Evolutionary conservation across 108 stramenopile genomes (phyloP), one percentile per base, ranked within the genome.

Genomic region (Fragilaria radians): DNA sequence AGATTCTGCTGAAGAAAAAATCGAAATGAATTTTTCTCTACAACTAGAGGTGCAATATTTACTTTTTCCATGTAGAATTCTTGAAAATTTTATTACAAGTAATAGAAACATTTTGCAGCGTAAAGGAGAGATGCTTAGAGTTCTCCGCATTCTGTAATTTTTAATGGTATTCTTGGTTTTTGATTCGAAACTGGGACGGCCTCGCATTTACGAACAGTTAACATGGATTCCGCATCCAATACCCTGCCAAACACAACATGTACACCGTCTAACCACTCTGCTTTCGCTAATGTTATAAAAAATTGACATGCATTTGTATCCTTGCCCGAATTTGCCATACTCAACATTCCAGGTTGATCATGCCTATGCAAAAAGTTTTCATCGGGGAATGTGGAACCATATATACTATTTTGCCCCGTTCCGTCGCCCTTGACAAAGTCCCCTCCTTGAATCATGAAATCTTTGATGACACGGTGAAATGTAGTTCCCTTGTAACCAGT

Each of bases 271-370:
- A 93, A 57, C 92, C 92, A 93, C 22, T 94, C 93, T 18, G 88
- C 81, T 46, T 87, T 86, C 9, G 86, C 93, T 54, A 86, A 94
- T 4, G 96, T 99, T 28, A 99, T 91, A 67, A 96, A 99, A 58
- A 99, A 99, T 66, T 96, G 98, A 60, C 96, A 97, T 29, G 96
- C 98, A 68, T 96, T 98, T 2, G 80, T 74, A 68, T 96, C 86
- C 0, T 93, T 89, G 0, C 97, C 97, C 14, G 78, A 81, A 66
- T 97, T 97, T 18, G 97, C 97, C 89, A 89, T 93, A 47, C 83
- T 84, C 52, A 97, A 64, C 47, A 97, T 73, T 11, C 98, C 98
- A 0, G 96, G 81, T 56, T 74, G 70, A 68, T 83, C 67, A 60
- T 99, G 98, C 32, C 85, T 87, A 54, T 85, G 81, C 18, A 73